phyloP scores from a whole-genome alignment of 2,329 filamentous ascomycete genomes.

The Teratosphaeria viscida region DNA sequence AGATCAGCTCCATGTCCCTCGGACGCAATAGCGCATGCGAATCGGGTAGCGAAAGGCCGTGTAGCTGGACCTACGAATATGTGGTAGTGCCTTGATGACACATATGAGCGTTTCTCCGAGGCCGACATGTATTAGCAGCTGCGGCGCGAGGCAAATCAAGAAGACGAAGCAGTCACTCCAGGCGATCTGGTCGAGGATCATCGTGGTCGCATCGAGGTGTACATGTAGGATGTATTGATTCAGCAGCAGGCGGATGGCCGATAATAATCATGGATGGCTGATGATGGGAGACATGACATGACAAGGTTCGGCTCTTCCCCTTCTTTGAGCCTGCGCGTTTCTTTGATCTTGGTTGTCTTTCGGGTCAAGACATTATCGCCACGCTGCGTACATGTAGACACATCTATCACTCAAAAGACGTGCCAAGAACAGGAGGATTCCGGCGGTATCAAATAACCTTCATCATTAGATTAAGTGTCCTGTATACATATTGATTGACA shows the following conservation, averaged over 20 bases:
- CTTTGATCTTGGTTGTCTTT: background rate
- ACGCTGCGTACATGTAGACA: no score
- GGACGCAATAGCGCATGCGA: background rate
- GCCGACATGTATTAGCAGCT: conserved; percentile 59
- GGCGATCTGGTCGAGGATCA: conserved; percentile 66
- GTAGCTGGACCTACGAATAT: conserved; percentile 49
- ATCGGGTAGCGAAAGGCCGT: background rate
- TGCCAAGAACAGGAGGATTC: no score
- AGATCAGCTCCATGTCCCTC: background rate
- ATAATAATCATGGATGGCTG: background rate
- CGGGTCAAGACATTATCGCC: no score
- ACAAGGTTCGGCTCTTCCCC: background rate
- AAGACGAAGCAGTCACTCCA: conserved; percentile 68
- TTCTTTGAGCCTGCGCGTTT: background rate
- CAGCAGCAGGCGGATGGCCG: background rate
- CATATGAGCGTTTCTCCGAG: conserved; percentile 48
- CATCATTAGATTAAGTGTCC: background rate
- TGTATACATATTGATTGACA: background rate
- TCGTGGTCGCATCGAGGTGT: conserved; percentile 24
- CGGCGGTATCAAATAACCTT: no score
- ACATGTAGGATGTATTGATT: no score
- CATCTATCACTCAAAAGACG: no score
- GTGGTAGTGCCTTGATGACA: conserved; percentile 55
- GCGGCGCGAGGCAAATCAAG: conserved; percentile 57
- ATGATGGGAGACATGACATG: background rate